Evolutionary conservation across 2,329 filamentous ascomycete species (phyloP).

Genomic region (Apiospora aurea): DNA sequence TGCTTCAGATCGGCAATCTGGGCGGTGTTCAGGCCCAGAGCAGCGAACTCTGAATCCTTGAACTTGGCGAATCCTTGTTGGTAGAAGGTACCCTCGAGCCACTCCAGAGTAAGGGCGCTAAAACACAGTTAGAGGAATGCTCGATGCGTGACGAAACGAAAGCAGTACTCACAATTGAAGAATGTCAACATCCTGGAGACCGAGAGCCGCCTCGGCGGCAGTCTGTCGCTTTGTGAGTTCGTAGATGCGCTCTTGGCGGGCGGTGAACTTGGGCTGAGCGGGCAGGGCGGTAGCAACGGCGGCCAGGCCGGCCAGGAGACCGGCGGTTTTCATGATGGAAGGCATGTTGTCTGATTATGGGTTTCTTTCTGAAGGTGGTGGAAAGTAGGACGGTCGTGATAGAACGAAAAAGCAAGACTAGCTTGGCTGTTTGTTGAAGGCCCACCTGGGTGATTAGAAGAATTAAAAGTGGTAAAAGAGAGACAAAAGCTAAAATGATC

Average conservation of each 20-base stretch:
- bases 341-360: slow-evolving; percentile 50
- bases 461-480: slow-evolving; percentile 45
- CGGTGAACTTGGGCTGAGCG: slow-evolving; percentile 50
- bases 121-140: neutral
- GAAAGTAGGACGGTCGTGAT: slow-evolving; percentile 27
- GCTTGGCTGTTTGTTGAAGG: slow-evolving; percentile 47
- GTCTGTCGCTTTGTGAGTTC: slow-evolving; percentile 58
- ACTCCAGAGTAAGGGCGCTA: slow-evolving; percentile 76
- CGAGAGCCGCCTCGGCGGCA: slow-evolving; percentile 52
- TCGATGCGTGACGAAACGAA: neutral
- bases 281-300: slow-evolving; percentile 57
- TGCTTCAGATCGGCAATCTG: slow-evolving; percentile 67
- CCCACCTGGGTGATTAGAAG: slow-evolving; percentile 35
- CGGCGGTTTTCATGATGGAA: slow-evolving; percentile 52
- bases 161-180: slow-evolving; percentile 61
- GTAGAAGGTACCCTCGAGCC: slow-evolving; percentile 78
- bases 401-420: slow-evolving; percentile 45
- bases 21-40: slow-evolving; percentile 62
- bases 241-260: slow-evolving; percentile 54
- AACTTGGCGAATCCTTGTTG: slow-evolving; percentile 73
- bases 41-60: slow-evolving; percentile 67
- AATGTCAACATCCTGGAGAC: slow-evolving; percentile 61
- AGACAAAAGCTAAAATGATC: slow-evolving; percentile 45
- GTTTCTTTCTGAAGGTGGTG: slow-evolving; percentile 31
- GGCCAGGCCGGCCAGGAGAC: slow-evolving; percentile 53